Evolutionary conservation across 306 rosid species (phyloP).

Genomic region (Arachis stenosperma): DNA sequence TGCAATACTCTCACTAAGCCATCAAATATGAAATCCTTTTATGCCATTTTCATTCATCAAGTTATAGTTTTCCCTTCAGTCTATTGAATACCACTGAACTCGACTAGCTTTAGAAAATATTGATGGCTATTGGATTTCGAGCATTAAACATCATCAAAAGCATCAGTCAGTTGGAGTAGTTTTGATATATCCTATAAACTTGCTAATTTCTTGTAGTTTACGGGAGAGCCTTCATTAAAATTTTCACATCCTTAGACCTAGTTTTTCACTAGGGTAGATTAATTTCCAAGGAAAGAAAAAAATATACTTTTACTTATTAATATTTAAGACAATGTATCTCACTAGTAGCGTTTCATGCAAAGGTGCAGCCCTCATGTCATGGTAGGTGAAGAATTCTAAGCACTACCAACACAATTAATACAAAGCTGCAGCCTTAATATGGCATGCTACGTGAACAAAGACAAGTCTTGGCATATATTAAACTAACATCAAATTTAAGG

Average conservation of each 20-base stretch:
- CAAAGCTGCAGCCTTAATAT: conserved; percentile 4
- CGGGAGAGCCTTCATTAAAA: not conserved
- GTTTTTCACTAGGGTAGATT: not conserved
- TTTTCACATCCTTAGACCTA: conserved; percentile 10
- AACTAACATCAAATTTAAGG: conserved; percentile 16
- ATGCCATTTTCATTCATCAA: not conserved
- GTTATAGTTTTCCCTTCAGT: conserved; percentile 7
- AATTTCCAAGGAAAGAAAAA: conserved; percentile 15
- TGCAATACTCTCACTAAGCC: conserved; percentile 20
- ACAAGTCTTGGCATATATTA: conserved; percentile 22
- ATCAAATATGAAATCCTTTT: conserved; percentile 22
- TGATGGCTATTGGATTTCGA: conserved; percentile 14
- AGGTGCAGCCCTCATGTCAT: not conserved
- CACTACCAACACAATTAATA: conserved; percentile 3
- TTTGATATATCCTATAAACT: not conserved
- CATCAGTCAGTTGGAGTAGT: conserved; percentile 1
- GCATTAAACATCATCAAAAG: conserved; percentile 22
- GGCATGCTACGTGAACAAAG: conserved; percentile 9
- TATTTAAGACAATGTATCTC: not conserved
- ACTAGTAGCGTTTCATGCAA: not conserved
- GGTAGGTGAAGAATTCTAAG: conserved; percentile 1
- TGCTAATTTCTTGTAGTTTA: conserved; percentile 28
- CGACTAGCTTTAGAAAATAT: not conserved
- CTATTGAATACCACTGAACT: conserved; percentile 23
- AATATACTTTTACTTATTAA: not conserved